Base-by-base conservation (phyloP, 2,329 filamentous ascomycete genomes). In the Ceratocystis diversiconidia region DNA sequence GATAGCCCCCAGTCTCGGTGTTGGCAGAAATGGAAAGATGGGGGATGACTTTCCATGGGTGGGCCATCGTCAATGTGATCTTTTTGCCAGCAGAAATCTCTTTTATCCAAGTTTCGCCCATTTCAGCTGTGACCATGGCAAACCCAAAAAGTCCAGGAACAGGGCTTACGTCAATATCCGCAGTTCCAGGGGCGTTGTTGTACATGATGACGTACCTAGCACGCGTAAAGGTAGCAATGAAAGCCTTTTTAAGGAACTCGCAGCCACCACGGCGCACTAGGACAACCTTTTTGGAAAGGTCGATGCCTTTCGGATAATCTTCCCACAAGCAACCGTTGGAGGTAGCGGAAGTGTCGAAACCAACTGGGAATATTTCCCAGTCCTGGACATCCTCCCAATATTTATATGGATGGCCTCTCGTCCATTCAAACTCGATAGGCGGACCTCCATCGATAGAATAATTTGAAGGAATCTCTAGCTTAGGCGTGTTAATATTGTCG, bases 131-230 rank as follows among this genome's bases (percentile, higher is more conserved):
- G 0, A 79, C 76, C 72, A 80, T 79, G 59, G 73, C 78, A 0
- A 73, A 71, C 12, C 72, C 79, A 10, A 71, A 46, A 55, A 80
- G 71, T 1, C 72, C 71, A 0, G 71, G 50, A 1, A 75, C 74
- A 0, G 57, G 36, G 0, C 70, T 68, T 2, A 76, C 73, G 46
- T 76, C 72, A 10, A 76, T 74, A 6, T 70, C 68, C 3, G 71
- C 68, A 2, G 77, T 74, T 15, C 73, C 75, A 5, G 69, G 68
- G 3, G 72, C 73, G 68, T 81, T 83, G 76, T 86, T 86, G 73
- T 86, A 87, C 70, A 85, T 75, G 69, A 87, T 73, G 64, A 87
- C 73, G 69, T 85, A 85, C 70, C 80, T 79, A 62, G 82, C 85
- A 10, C 85, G 85, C 61, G 77, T 77, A 5, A 75, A 77, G 1